phyloP scores from a whole-genome alignment of 2,329 filamentous ascomycete species.

The Penicillium sp. region DNA sequence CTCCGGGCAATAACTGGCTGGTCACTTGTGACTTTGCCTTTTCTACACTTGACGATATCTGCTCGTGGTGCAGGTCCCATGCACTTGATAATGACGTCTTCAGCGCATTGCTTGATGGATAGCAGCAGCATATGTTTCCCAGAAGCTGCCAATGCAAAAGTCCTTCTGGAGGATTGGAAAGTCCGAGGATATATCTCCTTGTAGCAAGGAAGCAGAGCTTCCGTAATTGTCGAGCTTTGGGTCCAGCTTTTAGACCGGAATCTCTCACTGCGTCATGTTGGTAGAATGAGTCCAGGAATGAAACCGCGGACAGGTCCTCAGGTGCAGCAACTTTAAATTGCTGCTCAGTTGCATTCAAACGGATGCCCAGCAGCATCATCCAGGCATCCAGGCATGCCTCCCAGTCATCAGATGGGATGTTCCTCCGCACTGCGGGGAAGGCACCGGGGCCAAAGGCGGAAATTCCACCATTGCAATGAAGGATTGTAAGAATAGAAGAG shows the following conservation, averaged over 20 bases:
- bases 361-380: constrained; percentile 61
- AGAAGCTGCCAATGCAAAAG: constrained; percentile 64
- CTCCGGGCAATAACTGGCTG: constrained; percentile 24
- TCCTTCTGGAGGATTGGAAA: constrained; percentile 39
- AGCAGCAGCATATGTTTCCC: constrained; percentile 61
- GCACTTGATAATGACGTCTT: constrained; percentile 50
- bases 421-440: constrained; percentile 61
- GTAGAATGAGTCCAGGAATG: constrained; percentile 65
- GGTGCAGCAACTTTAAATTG: constrained; percentile 51
- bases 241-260: constrained; percentile 24
- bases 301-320: constrained; percentile 55
- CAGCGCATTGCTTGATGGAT: constrained; percentile 58
- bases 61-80: constrained; percentile 37
- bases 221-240: constrained; percentile 50
- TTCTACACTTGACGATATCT: constrained; percentile 35
- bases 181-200: constrained; percentile 51
- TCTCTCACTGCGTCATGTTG: constrained; percentile 46
- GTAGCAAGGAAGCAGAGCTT: constrained; percentile 62
- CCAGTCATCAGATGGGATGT: constrained; percentile 68
- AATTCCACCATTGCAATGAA: constrained; percentile 44
- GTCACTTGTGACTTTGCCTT: constrained; percentile 34
- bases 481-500: not conserved
- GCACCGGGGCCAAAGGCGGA: constrained; percentile 73
- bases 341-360: constrained; percentile 55
- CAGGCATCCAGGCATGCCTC: constrained; percentile 70